Conservation (phyloP, 768 basidiomycete genomes). For the Hericium erinaceus region DNA sequence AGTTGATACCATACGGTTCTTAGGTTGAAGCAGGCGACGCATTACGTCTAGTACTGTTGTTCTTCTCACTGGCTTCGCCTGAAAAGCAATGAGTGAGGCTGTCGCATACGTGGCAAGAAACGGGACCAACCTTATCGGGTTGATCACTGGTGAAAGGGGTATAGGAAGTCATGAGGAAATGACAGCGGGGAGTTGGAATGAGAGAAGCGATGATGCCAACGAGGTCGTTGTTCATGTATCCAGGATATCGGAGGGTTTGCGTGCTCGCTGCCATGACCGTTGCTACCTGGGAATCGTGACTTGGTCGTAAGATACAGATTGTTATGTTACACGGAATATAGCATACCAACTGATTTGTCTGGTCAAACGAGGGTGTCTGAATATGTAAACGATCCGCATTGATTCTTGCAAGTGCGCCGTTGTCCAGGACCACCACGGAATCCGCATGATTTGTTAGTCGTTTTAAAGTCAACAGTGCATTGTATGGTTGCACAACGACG, state of each 20-base stretch:
- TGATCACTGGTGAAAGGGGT: slow-evolving; percentile 97
- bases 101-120: not conserved
- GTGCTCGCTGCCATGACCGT: slow-evolving; percentile 98
- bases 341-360: slow-evolving; percentile 79
- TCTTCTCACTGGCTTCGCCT: slow-evolving; percentile 93
- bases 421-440: slow-evolving; percentile 94
- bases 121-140: slow-evolving; percentile 70
- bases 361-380: slow-evolving; percentile 82
- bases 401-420: slow-evolving; percentile 87
- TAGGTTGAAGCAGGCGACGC: slow-evolving; percentile 93
- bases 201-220: slow-evolving; percentile 95
- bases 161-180: slow-evolving; percentile 98
- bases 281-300: slow-evolving; percentile 50
- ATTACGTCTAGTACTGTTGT: slow-evolving; percentile 98
- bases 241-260: slow-evolving; percentile 92
- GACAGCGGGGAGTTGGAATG: slow-evolving; percentile 94
- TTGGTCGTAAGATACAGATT: not conserved
- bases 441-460: slow-evolving; percentile 94
- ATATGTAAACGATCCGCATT: slow-evolving; percentile 87
- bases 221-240: slow-evolving; percentile 99
- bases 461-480: slow-evolving; percentile 87
- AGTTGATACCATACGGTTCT: slow-evolving; percentile 97
- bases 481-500: slow-evolving; percentile 98
- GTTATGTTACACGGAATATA: not conserved
- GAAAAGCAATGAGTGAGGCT: slow-evolving; percentile 1